Percentiles rank a stretch among this genome's conserved stretches.
Conservation (phyloP, 176 grass and related monocot species). For the barley (Hordeum vulgare) region DNA sequence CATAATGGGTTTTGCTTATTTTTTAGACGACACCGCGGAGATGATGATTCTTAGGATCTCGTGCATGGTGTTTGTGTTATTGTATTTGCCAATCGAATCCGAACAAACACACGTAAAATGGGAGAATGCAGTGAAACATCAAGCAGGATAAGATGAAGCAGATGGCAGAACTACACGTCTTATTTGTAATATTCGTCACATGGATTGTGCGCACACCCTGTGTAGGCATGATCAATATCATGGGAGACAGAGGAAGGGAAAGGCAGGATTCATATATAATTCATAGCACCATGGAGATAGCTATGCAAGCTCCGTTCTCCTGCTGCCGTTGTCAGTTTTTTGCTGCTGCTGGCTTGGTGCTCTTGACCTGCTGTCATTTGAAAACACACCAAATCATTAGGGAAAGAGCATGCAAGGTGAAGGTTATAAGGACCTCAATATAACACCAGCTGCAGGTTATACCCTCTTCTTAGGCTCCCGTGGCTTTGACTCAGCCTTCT, state of each 20-base stretch:
- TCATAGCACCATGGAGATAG: not conserved
- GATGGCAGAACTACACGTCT: not conserved
- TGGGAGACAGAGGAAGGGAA: not conserved
- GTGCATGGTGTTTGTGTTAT: not conserved
- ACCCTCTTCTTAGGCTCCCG: slow-evolving; percentile 80
- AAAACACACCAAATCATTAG: not conserved
- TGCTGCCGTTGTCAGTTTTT: slow-evolving; percentile 34
- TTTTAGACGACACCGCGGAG: not conserved
- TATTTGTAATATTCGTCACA: slow-evolving; percentile 31
- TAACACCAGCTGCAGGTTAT: not conserved
- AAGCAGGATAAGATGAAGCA: not conserved
- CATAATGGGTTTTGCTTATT: not conserved
- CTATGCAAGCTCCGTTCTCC: not conserved
- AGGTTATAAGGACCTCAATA: not conserved
- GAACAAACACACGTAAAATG: not conserved
- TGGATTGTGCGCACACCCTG: not conserved
- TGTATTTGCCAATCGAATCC: not conserved
- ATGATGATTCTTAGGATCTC: not conserved
- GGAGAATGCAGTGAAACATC: not conserved
- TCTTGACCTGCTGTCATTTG: slow-evolving; percentile 40
- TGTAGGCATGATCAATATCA: slow-evolving; percentile 1
- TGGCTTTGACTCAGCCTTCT: slow-evolving; percentile 78
- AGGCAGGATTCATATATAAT: slow-evolving; percentile 23
- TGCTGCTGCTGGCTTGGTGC: slow-evolving; percentile 40
- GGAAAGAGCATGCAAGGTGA: not conserved